Evolutionary conservation across 768 basidiomycete genomes (phyloP), one percentile per base, ranked within the genome.

Genomic region (Phylloporus sp.): DNA sequence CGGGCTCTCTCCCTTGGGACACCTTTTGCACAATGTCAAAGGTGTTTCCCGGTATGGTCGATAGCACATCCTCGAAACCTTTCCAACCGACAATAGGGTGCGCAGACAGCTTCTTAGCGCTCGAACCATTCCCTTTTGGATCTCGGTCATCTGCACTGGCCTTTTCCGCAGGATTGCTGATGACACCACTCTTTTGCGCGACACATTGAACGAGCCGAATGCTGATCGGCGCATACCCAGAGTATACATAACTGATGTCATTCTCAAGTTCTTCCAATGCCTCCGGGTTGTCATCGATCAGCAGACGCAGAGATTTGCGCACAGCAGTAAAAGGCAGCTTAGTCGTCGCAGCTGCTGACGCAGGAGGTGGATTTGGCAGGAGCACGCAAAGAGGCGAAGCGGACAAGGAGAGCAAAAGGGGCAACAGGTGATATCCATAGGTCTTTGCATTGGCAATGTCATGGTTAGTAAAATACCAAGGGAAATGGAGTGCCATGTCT

Each of bases 31-130:
- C 69, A 28, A 89, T 76, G 66, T 99, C 94, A 33, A 96, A 79
- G 18, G 84, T 88, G 61, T 82, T 80, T 3, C 96, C 96, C 1
- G 92, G 89, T 44, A 98, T 82, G 43, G 76, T 73, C 28, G 78
- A 77, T 18, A 96, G 63, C 13, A 90, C 79, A 58, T 98, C 95
- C 66, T 98, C 96, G 60, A 99, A 92, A 20, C 93, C 95, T 65
- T 89, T 95, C 94, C 95, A 99, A 3, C 95, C 95, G 9, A 86
- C 80, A 48, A 99, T 87, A 3, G 91, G 86, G 65, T 96, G 93
- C 1, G 93, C 92, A 61, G 82, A 85, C 32, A 87, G 74, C 62
- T 81, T 83, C 42, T 70, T 72, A 21, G 64, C 55, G n/a, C 64
- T 47, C 13, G 58, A 45, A 36, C 66, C 70, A 44, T 69, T 72